Conservation (phyloP, 2,329 filamentous ascomycete species). For the Calycina marina region DNA sequence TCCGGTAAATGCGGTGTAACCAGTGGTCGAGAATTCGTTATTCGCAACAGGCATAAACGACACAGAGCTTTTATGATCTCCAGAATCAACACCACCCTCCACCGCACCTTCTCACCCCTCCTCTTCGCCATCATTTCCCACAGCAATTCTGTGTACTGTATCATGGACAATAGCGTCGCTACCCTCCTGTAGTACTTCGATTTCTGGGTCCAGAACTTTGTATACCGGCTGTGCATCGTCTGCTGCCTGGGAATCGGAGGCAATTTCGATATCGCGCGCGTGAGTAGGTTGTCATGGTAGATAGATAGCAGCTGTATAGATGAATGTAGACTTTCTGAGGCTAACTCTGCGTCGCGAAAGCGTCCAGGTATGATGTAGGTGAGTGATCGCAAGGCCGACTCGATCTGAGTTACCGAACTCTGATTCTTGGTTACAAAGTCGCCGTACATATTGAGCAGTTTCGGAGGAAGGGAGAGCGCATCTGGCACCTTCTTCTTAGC, state of each 20-base stretch:
- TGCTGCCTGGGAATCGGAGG: slow-evolving; percentile 33
- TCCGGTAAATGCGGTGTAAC: slow-evolving; percentile 77
- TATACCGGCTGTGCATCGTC: slow-evolving; percentile 49
- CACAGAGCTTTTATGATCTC: slow-evolving; percentile 81
- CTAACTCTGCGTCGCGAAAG: slow-evolving; percentile 84
- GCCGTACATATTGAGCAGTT: slow-evolving; percentile 59
- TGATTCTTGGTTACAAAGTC: slow-evolving; percentile 94
- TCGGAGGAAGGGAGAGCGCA: slow-evolving; percentile 43
- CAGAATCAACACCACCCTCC: slow-evolving; percentile 74
- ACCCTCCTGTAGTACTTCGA: slow-evolving; percentile 63
- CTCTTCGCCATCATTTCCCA: slow-evolving; percentile 95
- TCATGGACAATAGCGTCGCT: slow-evolving; percentile 71
- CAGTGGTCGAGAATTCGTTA: slow-evolving; percentile 71
- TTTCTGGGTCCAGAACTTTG: slow-evolving; percentile 48
- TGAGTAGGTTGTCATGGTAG: slow-evolving; percentile 81
- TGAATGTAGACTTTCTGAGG: slow-evolving; percentile 83
- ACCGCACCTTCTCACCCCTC: slow-evolving; percentile 66
- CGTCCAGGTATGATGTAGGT: slow-evolving; percentile 93
- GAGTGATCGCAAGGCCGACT: slow-evolving; percentile 79
- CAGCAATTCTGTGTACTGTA: slow-evolving; percentile 89
- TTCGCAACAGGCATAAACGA: slow-evolving; percentile 60
- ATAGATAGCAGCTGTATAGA: slow-evolving; percentile 79
- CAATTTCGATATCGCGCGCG: slow-evolving; percentile 44
- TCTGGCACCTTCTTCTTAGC: slow-evolving; percentile 21
- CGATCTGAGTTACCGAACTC: slow-evolving; percentile 85